These are phyloP conservation scores for Dryadomyces quercus-mongolicae DNA, from an alignment of 2,329 filamentous ascomycete genomes.

Conservation along the genomic window DNA sequence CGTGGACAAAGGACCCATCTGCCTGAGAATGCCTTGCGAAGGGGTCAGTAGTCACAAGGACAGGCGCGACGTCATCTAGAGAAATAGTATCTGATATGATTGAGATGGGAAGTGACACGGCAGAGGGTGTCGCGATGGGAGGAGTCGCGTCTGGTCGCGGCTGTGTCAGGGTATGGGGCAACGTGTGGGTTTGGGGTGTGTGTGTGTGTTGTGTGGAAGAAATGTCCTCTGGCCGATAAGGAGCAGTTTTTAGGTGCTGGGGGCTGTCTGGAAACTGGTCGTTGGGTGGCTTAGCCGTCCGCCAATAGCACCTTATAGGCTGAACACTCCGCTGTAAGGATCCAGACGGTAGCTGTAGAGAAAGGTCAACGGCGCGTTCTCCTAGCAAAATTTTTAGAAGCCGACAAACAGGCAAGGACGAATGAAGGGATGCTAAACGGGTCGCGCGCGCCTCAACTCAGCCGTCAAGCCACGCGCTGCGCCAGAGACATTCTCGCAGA, in stretches of 20 bases:
- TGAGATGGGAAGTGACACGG: conserved; percentile 33
- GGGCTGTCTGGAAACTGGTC: not conserved
- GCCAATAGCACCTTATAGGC: not conserved
- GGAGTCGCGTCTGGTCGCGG: conserved; percentile 28
- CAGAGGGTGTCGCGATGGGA: conserved; percentile 29
- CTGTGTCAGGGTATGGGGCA: conserved; percentile 22
- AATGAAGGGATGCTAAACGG: not conserved
- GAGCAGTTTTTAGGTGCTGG: not conserved
- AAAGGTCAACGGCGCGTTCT: not conserved
- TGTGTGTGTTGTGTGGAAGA: conserved; percentile 7
- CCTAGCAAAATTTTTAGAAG: not conserved
- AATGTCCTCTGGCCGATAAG: conserved; percentile 5
- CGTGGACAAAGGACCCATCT: conserved; percentile 25
- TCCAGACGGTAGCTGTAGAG: not conserved
- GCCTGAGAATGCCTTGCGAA: conserved; percentile 26
- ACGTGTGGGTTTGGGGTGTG: conserved; percentile 12
- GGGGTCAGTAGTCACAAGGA: conserved; percentile 31
- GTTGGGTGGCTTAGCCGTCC: not conserved
- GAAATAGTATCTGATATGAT: conserved; percentile 22
- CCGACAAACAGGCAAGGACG: not conserved
- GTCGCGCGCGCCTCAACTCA: not conserved
- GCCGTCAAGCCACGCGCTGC: not conserved
- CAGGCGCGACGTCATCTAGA: conserved; percentile 27
- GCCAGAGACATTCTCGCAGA: too few species aligned
- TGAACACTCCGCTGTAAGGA: too few species aligned